Evolutionary conservation across 2,329 filamentous ascomycete species (phyloP).

Genomic region (Sodiomyces alkalinus): DNA sequence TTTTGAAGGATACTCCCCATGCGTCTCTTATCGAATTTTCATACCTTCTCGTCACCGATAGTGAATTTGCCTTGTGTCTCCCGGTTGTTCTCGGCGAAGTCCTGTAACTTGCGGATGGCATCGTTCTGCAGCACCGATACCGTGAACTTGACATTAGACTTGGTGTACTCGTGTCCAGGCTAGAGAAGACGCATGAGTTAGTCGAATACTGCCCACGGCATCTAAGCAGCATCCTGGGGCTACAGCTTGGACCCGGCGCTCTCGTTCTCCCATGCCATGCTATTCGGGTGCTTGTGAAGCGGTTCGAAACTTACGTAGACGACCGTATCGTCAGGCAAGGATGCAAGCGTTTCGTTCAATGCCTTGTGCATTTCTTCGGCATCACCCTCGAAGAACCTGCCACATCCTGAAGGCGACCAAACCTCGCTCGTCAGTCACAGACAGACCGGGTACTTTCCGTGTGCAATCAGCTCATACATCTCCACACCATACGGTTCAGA

Average conservation of each 20-base stretch:
- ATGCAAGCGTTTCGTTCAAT: slow-evolving; percentile 68
- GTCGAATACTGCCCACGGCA: background rate
- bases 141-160: slow-evolving; percentile 82
- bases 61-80: slow-evolving; percentile 94
- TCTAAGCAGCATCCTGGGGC: no score
- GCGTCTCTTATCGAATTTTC: no score
- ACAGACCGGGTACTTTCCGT: no score
- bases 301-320: slow-evolving; percentile 68
- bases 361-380: slow-evolving; percentile 86
- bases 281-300: no score
- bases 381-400: slow-evolving; percentile 88
- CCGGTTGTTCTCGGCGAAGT: slow-evolving; percentile 63
- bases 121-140: slow-evolving; percentile 60
- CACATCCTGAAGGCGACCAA: slow-evolving; percentile 61
- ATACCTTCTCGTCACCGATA: slow-evolving; percentile 90
- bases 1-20: no score
- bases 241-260: no score
- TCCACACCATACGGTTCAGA: background rate
- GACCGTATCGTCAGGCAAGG: slow-evolving; percentile 76
- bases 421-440: no score
- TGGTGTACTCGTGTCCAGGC: slow-evolving; percentile 98
- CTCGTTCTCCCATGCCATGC: background rate
- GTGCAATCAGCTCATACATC: no score
- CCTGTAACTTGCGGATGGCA: slow-evolving; percentile 59
- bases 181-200: slow-evolving; percentile 23